These are phyloP conservation scores for Beauveria sp. DNA, from an alignment of 2,329 filamentous ascomycete species.

Conservation along the genomic window DNA sequence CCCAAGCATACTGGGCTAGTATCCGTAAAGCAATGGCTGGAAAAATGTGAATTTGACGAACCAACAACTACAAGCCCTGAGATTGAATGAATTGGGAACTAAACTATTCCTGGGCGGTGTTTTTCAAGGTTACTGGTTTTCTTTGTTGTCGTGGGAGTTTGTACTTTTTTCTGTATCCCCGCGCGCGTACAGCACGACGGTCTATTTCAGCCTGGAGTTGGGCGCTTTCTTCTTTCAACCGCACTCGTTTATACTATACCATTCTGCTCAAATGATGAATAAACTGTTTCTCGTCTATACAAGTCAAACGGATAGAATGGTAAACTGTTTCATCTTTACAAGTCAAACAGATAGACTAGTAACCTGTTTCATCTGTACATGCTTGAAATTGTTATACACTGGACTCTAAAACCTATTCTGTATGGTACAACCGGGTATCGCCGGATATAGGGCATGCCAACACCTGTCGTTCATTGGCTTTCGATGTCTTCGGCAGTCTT, in stretches of 20 bases:
- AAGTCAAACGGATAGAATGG: neutral
- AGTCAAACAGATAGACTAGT: neutral
- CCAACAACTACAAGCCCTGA: neutral
- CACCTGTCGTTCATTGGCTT: constrained; percentile 1
- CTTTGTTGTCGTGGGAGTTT: constrained; percentile 9
- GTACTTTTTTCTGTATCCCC: constrained; percentile 16
- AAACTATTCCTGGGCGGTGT: neutral
- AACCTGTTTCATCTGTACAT: neutral
- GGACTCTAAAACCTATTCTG: neutral
- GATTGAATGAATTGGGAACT: constrained; percentile 4
- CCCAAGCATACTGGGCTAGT: constrained; percentile 54
- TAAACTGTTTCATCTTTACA: neutral
- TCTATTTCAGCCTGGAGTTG: constrained; percentile 25
- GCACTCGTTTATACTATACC: constrained; percentile 13
- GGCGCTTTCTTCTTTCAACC: constrained; percentile 18
- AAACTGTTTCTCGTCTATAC: neutral
- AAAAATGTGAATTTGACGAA: constrained; percentile 18
- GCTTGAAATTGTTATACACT: constrained; percentile 9
- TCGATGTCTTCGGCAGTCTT: constrained; percentile 34
- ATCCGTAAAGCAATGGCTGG: constrained; percentile 42
- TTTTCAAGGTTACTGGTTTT: neutral
- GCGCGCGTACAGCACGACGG: constrained; percentile 15
- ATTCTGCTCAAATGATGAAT: constrained; percentile 4
- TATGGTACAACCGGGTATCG: constrained; percentile 3
- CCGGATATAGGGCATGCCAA: neutral